These are phyloP conservation scores for Lactarius sp. DNA, from an alignment of 768 basidiomycete genomes.

Conservation along the genomic window DNA sequence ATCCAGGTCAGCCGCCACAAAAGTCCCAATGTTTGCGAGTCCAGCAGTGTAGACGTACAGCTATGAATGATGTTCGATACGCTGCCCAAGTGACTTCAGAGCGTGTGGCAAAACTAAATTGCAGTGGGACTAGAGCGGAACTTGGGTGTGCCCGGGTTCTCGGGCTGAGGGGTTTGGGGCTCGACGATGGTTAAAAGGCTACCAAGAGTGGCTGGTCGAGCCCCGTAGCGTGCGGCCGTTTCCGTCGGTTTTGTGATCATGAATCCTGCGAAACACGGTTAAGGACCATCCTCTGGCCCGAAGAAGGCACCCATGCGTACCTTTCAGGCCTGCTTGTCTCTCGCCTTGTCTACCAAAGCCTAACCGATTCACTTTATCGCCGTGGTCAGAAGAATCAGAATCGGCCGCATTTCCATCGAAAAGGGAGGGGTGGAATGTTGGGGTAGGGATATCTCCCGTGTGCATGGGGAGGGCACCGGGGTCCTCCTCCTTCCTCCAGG, in stretches of 20 bases:
- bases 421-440: constrained; percentile 31
- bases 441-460: constrained; percentile 34
- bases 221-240: constrained; percentile 48
- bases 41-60: background rate
- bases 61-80: background rate
- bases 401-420: constrained; percentile 18
- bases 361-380: constrained; percentile 41
- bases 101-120: constrained; percentile 25
- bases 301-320: constrained; percentile 35
- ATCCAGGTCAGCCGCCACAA: background rate
- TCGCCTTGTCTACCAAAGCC: constrained; percentile 83
- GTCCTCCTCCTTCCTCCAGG: constrained; percentile 57
- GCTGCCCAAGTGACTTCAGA: background rate
- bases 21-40: background rate
- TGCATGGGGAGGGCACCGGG: constrained; percentile 49
- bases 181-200: constrained; percentile 10
- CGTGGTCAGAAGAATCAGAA: constrained; percentile 20
- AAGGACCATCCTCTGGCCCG: background rate
- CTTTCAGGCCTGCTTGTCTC: constrained; percentile 66
- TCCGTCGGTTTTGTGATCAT: constrained; percentile 54
- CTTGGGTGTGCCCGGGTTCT: background rate
- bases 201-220: constrained; percentile 28
- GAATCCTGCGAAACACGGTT: constrained; percentile 39
- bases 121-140: constrained; percentile 32
- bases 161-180: background rate